Base-by-base conservation (phyloP, 805 yeast species). In the Suhomyces faveliae region DNA sequence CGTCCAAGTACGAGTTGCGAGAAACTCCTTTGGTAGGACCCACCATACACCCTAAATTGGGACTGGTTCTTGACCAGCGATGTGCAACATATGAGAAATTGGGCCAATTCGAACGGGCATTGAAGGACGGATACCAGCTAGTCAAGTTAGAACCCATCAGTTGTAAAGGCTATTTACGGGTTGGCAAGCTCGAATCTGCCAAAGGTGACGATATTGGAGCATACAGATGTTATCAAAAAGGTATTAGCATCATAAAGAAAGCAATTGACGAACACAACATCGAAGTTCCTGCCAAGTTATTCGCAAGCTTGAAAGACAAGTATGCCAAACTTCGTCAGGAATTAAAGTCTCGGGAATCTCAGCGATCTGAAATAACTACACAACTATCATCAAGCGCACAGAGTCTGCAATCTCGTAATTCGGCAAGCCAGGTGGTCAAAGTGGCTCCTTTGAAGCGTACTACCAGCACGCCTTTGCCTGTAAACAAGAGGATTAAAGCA, bases 61-160 rank as follows among this genome's bases (percentile, higher is more conserved):
- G 67, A 1, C 54, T 66, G 1, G 48, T 70, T 5, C 55, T 71
- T 9, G 84, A 79, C 51, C 75, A 71, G 47, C 55, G 81, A 15
- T 79, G 82, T 0, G 83, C 83, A 2, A 69, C 79, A 1, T 68
- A 60, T 55, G 77, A 76, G 49, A 77, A 76, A 50, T 50, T 77
- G 44, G 58, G 60, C 4, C 56, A 63, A 12, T 42, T 60, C 3
- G 57, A 55, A 0, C 51, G 54, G 8, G 77, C 81, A 0, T 59
- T 69, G 23, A 49, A 51, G 21, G 81, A 77, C 47, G 75, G 75
- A 0, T 54, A 62, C 24, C 52, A 46, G 29, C 52, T 76, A 38
- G 55, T 73, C 3, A 49, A 51, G 11, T 15, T 67, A 2, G 79
- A 77, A 29, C 81, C 81, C 0, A 53, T 71, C 21, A 66, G 76